Base-by-base conservation (phyloP, 2,329 filamentous ascomycete genomes). In the Ascochyta koolunga region DNA sequence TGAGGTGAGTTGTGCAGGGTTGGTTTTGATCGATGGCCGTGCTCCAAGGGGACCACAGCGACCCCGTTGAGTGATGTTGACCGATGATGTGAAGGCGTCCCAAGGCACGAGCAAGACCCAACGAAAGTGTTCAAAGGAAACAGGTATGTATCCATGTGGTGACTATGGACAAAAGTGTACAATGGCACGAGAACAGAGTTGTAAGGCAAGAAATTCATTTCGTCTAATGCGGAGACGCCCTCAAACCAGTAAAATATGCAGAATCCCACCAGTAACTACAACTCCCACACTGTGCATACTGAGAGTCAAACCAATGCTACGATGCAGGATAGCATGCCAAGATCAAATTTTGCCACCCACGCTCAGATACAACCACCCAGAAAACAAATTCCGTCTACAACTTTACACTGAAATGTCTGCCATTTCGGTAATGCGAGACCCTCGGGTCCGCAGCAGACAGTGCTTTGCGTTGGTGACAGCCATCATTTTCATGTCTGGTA, bases 401-500 rank as follows among this genome's bases (percentile, higher is more conserved):
- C 9, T 38, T 41, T n/a, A 25, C 36, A 5, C 29, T 38, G 15
- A 35, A 35, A 25, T 52, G 51, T 15, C 24, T 46, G 31, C 55
- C 36, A 22, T 40, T 41, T 32, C 53, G 51, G 45, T 54, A 45
- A 11, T 60, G 61, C 15, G 54, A 50, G 2, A 66, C 47, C 31
- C 62, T 43, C 32, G 55, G 35, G 36, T 60, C 55, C 11, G 52
- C 42, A 35, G 42, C 47, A 24, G 50, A 55, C 11, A 67, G 35
- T 43, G 69, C 52, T 22, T 59, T 56, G 21, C 89, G 81, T 64
- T 85, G 88, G 11, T 88, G 83, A 69, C 89, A 92, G 13, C 89
- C 89, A 64, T 91, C 89, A 72, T 89, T 87, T 79, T 89, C 86
- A 64, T 93, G 89, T 68, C 89, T 92, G 61, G 35, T 38, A 33